These are phyloP conservation scores for Coemansia sp. DNA, from an alignment of 371 early-diverging fungal genomes.

Conservation along the genomic window DNA sequence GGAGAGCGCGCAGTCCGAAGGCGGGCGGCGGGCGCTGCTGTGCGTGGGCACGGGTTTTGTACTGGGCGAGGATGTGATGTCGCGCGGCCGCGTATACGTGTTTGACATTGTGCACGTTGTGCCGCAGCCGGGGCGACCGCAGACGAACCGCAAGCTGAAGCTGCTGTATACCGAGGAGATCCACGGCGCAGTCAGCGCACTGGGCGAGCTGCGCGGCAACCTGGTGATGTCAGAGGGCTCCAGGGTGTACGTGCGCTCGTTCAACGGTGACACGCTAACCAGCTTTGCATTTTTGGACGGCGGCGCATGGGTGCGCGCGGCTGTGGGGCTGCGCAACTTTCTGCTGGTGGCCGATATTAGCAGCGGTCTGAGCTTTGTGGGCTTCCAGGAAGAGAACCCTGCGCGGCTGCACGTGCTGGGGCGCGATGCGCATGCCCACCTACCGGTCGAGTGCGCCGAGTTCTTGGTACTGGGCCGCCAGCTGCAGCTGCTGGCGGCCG, in stretches of 20 bases:
- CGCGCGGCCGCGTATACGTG: conserved; percentile 88
- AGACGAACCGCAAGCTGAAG: conserved; percentile 93
- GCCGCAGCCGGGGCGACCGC: conserved; percentile 93
- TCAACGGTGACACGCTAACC: conserved; percentile 85
- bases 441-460: conserved; percentile 70
- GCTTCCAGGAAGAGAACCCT: conserved; percentile 96
- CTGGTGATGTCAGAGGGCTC: conserved; percentile 88
- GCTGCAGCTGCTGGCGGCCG: conserved; percentile 77
- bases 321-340: conserved; percentile 85
- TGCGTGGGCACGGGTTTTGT: conserved; percentile 89
- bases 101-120: conserved; percentile 98
- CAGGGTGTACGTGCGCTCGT: conserved; percentile 87
- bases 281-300: conserved; percentile 98
- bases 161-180: conserved; percentile 81
- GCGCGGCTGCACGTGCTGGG: conserved; percentile 69
- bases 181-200: conserved; percentile 91
- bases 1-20: conserved; percentile 83
- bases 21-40: conserved; percentile 84
- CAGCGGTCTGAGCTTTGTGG: conserved; percentile 92
- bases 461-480: conserved; percentile 75
- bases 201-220: conserved; percentile 86
- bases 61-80: conserved; percentile 91
- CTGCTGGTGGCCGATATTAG: conserved; percentile 90
- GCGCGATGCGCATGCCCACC: conserved; percentile 72
- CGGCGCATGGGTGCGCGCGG: conserved; percentile 83